Evolutionary conservation across 352 stramenopile genomes (phyloP), one percentile per base, ranked within the genome.

Genomic region (Pythium periplocum): DNA sequence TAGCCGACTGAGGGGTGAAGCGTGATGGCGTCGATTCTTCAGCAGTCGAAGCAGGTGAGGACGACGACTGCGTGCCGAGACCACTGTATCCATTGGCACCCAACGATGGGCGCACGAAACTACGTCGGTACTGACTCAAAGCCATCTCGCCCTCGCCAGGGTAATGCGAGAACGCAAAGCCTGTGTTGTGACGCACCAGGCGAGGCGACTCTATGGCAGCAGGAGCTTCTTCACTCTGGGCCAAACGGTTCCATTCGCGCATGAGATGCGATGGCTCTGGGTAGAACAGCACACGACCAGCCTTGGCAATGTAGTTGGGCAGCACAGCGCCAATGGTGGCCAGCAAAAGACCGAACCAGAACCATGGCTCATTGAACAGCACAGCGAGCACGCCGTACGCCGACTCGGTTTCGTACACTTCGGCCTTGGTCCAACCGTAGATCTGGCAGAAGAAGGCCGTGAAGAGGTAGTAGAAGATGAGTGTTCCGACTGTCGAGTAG

Each of bases 391-490:
- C 73, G 30, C 78, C 81, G 45, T 80, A 94, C 34, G 67, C 78
- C 10, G 82, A 61, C 49, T 92, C 70, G 2, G 75, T 93, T 50
- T 95, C 85, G 59, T 93, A 93, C 36, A 95, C 65, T 37, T 95
- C 79, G 0, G 61, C 63, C 33, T 83, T 73, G 10, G 82, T 90
- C 73, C 74, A 87, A 48, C 76, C 82, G 42, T 90, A 93, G 1
- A 91, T 41, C 11, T 73, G 68, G 49, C 71, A 87, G 64, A 95
- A 95, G 64, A 95, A 90, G 11, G 82, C 76, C 45, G 85, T 87
- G 52, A 95, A 94, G 10, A 84, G 48, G 48, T 81, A 93, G 69
- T 93, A 94, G 51, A 95, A 94, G n/a, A 90, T 40, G 2, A 93
- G 61, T 8, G 84, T 93, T 30, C 83, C 86, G 11, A 93, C 48